phyloP scores from a whole-genome alignment of 2,329 filamentous ascomycete species.

The Achaetomium macrosporum region DNA sequence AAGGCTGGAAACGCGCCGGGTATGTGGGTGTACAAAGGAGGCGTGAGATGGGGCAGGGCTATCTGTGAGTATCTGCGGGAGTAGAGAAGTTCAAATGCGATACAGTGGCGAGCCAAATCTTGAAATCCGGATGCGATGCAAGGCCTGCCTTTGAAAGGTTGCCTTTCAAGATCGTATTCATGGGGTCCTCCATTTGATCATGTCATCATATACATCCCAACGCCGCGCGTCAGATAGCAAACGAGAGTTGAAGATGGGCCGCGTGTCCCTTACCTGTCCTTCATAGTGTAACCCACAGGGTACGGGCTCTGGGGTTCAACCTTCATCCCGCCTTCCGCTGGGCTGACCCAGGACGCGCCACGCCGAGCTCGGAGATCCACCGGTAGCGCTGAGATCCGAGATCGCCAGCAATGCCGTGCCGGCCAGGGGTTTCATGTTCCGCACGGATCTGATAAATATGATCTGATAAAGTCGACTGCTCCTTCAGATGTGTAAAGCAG shows the following conservation, averaged over 20 bases:
- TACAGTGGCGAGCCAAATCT: too few relatives aligned
- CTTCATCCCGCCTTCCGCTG: conserved; percentile 1
- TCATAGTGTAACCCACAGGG: too few relatives aligned
- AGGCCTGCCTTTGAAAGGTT: too few relatives aligned
- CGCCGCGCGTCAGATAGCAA: too few relatives aligned
- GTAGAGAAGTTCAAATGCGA: conserved; percentile 2
- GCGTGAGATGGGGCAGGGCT: conserved; percentile 41
- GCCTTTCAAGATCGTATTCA: too few relatives aligned
- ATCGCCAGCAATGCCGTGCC: background rate
- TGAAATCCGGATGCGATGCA: too few relatives aligned
- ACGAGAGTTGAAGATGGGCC: background rate
- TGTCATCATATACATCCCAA: too few relatives aligned
- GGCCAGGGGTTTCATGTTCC: background rate
- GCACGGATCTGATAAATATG: background rate
- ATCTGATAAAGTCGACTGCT: conserved; percentile 2
- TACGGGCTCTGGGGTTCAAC: conserved; percentile 2
- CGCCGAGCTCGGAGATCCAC: conserved; percentile 4
- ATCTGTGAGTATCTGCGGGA: conserved; percentile 43
- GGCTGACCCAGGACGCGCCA: background rate
- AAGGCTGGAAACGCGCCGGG: conserved; percentile 45
- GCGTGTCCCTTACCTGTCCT: background rate
- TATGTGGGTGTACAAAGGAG: conserved; percentile 50
- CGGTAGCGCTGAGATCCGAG: conserved; percentile 5
- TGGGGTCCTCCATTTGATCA: too few relatives aligned
- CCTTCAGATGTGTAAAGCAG: background rate